Conservation (phyloP, 1,284 basidiomycete species). For the Leccinum pachyderme region DNA sequence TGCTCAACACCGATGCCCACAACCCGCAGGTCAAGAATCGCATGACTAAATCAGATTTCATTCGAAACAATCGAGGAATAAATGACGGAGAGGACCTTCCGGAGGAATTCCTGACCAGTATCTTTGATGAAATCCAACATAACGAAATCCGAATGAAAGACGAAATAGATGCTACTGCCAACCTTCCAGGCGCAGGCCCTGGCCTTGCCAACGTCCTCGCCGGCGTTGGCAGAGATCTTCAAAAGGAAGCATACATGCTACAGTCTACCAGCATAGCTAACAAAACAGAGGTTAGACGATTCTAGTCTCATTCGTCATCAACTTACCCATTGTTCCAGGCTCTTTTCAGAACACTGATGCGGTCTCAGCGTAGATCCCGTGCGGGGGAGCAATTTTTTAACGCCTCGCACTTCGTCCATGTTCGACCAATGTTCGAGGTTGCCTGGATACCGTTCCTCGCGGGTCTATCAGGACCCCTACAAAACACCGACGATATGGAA, state of each 20-base stretch:
- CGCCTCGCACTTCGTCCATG: conserved; percentile 93
- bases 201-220: conserved; percentile 82
- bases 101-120: conserved; percentile 73
- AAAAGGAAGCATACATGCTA: conserved; percentile 91
- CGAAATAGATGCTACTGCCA: conserved; percentile 69
- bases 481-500: conserved; percentile 90
- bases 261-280: conserved; percentile 94
- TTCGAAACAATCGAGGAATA: conserved; percentile 93
- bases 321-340: conserved; percentile 48
- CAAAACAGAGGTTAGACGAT: conserved; percentile 77
- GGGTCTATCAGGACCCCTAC: conserved; percentile 87
- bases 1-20: conserved; percentile 96
- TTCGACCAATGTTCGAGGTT: conserved; percentile 96
- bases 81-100: conserved; percentile 88
- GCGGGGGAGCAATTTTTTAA: conserved; percentile 86
- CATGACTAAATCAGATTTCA: conserved; percentile 89
- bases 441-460: conserved; percentile 97
- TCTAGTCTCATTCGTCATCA: neutral
- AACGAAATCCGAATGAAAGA: conserved; percentile 99
- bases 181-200: conserved; percentile 51
- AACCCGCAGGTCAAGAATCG: conserved; percentile 90
- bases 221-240: conserved; percentile 87
- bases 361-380: conserved; percentile 79
- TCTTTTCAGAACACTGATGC: conserved; percentile 86
- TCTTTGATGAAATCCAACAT: conserved; percentile 86